Evolutionary conservation across 176 grass and related monocot genomes (phyloP), one percentile per base, ranked within the genome.

Genomic region (Poa annua): DNA sequence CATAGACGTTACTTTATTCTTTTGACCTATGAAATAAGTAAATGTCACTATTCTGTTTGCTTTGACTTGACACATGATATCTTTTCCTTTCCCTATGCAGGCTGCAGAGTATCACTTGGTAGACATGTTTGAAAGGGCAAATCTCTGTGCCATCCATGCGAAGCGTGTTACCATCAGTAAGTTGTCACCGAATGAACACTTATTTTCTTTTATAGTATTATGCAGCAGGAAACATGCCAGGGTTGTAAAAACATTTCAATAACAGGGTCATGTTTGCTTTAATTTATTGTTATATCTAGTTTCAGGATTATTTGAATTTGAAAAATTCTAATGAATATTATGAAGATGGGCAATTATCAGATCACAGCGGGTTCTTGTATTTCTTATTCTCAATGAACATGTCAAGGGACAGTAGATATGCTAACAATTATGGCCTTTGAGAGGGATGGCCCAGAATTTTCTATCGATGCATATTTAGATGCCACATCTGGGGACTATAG

Each of bases 161-260:
- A 92, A 54, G 70, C 87, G 87, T 32, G 85, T 92, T 71, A 94
- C 92, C 8, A 3, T 94, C 71, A 90, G 90, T 95, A 92, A 92
- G 93, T 88, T 81, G 9, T 15, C 17, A 57, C 22, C 44, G 60
- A 57, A 50, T 53, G 65, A 22, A 75, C 61, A 73, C 19, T 51
- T 74, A 8, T 63, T 20, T 56, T 74, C 32, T 26, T 84, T 61
- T 68, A 66, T 34, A 75, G 6, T 84, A 55, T 81, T 86, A 62
- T 51, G 3, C 49, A 81, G 64, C 25, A 24, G 4, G 25, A 82
- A 71, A 72, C 45, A 41, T 77, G 50, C 55, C 26, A 73, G 6
- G 36, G 16, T 68, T 53, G 9, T 25, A 35, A 71, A 24, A 52
- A 12, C 24, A 77, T 86, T 25, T 57, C 14, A 80, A 19, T 81